A percentile compares a stretch with the other conserved stretches of the same genome.
Conservation (phyloP, 495 filamentous ascomycete species). For the Penicillium daleae region DNA sequence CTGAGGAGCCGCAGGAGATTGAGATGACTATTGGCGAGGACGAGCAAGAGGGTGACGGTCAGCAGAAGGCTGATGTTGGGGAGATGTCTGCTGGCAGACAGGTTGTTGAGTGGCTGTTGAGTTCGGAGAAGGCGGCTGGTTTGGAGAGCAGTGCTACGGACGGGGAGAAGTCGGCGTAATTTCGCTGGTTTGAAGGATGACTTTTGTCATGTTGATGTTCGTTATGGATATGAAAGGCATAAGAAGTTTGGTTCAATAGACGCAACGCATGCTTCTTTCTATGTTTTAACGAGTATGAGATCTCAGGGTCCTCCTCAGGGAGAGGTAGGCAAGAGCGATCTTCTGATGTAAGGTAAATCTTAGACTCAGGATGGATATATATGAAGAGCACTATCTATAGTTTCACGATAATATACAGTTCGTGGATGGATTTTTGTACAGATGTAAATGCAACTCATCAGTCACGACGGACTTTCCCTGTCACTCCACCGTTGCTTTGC, state of each 20-base stretch:
- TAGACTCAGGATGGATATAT: background rate
- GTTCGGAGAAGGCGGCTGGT: conserved; percentile 43
- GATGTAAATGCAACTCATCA: conserved; percentile 18
- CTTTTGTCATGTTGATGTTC: background rate
- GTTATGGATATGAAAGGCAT: conserved; percentile 7
- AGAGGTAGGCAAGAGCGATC: background rate
- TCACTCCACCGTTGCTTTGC: conserved; percentile 7
- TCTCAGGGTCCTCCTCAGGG: background rate
- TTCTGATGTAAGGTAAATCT: background rate
- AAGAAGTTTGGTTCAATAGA: conserved; percentile 12
- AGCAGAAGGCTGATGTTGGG: conserved; percentile 24
- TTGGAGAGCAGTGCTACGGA: conserved; percentile 41
- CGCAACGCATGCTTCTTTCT: background rate
- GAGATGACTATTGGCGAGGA: conserved; percentile 36
- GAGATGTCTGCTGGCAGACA: conserved; percentile 44
- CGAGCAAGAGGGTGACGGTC: conserved; percentile 24
- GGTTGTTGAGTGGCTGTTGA: conserved; percentile 54
- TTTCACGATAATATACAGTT: conserved; percentile 16
- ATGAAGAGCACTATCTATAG: conserved; percentile 3
- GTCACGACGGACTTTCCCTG: conserved; percentile 33
- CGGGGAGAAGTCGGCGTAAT: conserved; percentile 27
- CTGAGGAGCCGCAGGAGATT: conserved; percentile 31
- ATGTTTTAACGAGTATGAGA: background rate
- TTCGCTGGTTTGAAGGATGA: background rate
- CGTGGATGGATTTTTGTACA: conserved; percentile 1